A percentile compares a stretch with the other conserved stretches of the same genome.
Evolutionary conservation across 108 stramenopile genomes (phyloP).

Genomic region (Cyclotella kingstonii): DNA sequence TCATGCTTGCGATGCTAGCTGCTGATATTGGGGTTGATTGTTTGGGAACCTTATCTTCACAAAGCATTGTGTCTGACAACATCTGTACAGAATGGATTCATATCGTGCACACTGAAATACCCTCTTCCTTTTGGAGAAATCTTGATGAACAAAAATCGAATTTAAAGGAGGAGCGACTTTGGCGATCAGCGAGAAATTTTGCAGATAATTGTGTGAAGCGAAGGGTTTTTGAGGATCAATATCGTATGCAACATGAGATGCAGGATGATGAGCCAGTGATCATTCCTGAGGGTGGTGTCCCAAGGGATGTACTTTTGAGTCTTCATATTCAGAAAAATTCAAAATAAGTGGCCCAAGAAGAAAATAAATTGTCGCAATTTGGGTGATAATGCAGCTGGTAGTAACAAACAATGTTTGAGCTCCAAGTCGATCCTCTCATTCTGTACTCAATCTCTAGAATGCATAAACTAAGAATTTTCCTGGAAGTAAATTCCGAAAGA

Average conservation of each 20-base stretch:
- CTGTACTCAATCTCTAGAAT: no score
- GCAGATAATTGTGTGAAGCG: constrained; percentile 51
- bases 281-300: constrained; percentile 34
- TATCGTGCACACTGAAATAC: constrained; percentile 44
- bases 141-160: constrained; percentile 24
- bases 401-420: no score
- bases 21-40: no score
- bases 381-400: no score
- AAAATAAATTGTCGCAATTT: no score
- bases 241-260: constrained; percentile 37
- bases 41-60: no score
- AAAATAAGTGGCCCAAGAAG: no score
- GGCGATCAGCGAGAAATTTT: constrained; percentile 44
- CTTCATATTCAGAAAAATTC: constrained; percentile 15
- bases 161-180: constrained; percentile 38
- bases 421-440: no score
- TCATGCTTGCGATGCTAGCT: neutral
- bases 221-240: constrained; percentile 37
- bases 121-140: constrained; percentile 46
- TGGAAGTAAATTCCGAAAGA: no score
- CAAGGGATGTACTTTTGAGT: constrained; percentile 24
- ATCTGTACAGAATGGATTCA: constrained; percentile 50
- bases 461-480: no score
- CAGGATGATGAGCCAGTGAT: constrained; percentile 6
- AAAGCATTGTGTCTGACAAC: constrained; percentile 31